Evolutionary conservation across 148 eudicot genomes (phyloP).

Genomic region (Agrostemma githago): DNA sequence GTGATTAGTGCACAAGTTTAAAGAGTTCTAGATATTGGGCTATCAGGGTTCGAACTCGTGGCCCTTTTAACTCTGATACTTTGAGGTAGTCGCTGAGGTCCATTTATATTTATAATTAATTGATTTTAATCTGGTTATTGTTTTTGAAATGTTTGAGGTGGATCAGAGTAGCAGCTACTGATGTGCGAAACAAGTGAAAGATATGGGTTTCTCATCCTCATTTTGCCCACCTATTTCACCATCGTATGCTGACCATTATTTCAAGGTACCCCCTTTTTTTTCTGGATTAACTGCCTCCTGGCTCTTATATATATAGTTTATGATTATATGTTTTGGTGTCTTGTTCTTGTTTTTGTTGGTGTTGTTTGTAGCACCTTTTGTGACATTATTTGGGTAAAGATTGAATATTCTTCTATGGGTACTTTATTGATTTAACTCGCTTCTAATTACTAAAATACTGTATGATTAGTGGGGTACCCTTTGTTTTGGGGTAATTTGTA

Average conservation of each 20-base stretch:
- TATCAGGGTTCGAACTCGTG: too few species aligned
- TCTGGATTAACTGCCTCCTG: neutral
- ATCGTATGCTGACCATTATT: constrained; percentile 15
- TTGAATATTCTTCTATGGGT: constrained; percentile 3
- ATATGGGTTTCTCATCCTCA: constrained; percentile 34
- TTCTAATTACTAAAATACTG: neutral
- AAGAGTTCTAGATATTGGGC: too few species aligned
- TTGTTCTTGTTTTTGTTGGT: neutral
- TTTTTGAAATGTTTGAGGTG: neutral
- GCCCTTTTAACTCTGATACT: too few species aligned
- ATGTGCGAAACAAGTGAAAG: constrained; percentile 23
- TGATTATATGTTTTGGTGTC: neutral
- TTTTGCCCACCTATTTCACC: constrained; percentile 25
- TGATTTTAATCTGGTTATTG: too few species aligned
- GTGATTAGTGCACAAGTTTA: too few species aligned
- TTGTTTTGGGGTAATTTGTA: neutral
- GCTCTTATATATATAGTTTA: neutral
- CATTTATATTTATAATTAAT: too few species aligned
- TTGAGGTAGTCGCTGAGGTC: too few species aligned
- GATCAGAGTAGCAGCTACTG: neutral
- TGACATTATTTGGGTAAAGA: neutral
- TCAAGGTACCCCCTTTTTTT: constrained; percentile 25
- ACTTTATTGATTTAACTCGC: constrained; percentile 4
- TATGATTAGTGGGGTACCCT: neutral
- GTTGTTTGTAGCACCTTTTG: constrained; percentile 7